Evolutionary conservation across 2,329 filamentous ascomycete species (phyloP).

Genomic region (Nothophoma quercina): DNA sequence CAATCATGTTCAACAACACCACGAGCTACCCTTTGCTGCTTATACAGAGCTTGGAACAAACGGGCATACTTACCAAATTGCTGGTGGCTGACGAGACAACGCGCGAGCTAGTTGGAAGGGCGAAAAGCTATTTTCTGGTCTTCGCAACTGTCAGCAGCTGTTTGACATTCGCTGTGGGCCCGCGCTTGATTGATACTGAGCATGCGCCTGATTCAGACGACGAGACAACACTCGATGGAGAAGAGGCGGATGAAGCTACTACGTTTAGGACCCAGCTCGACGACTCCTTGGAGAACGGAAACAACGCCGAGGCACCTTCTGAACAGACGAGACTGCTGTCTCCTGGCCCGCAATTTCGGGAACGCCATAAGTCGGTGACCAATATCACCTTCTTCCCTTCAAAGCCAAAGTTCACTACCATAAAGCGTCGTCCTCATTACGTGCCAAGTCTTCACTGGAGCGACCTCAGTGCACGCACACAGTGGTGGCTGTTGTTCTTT

Average conservation of each 20-base stretch:
- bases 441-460: conserved; percentile 34
- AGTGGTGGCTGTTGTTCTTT: conserved; percentile 42
- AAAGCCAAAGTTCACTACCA: conserved; percentile 33
- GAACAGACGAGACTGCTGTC: conserved; percentile 28
- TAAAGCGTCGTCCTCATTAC: conserved; percentile 34
- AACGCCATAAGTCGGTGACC: conserved; percentile 27
- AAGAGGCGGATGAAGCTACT: background rate
- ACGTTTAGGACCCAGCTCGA: background rate
- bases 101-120: conserved; percentile 60
- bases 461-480: conserved; percentile 29
- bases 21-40: conserved; percentile 61
- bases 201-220: conserved; percentile 38
- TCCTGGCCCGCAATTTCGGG: background rate
- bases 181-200: conserved; percentile 61
- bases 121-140: conserved; percentile 71
- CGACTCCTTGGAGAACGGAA: conserved; percentile 1
- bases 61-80: conserved; percentile 61
- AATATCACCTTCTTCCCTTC: conserved; percentile 43
- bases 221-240: conserved; percentile 17
- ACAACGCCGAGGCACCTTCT: background rate
- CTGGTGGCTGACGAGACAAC: conserved; percentile 55
- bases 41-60: conserved; percentile 60
- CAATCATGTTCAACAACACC: conserved; percentile 65
- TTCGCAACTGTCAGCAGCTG: conserved; percentile 69
- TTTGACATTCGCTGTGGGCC: conserved; percentile 69